Evolutionary conservation across 495 filamentous ascomycete genomes (phyloP).

Genomic region (Apodospora peruviana): DNA sequence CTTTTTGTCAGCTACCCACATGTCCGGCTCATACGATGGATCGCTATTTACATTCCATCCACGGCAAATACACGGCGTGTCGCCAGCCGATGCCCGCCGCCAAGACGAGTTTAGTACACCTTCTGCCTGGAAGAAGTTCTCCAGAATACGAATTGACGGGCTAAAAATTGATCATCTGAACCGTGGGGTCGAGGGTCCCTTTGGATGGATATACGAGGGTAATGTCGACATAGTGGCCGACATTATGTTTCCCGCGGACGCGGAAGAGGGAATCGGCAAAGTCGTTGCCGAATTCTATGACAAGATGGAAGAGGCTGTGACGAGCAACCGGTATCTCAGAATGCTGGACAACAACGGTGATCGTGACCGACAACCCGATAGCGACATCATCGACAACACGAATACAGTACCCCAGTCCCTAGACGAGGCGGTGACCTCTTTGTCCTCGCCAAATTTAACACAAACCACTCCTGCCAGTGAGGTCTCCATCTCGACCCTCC

Average conservation of each 20-base stretch:
- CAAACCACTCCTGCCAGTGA: too few relatives aligned
- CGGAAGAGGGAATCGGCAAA: slow-evolving; percentile 80
- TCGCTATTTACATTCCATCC: slow-evolving; percentile 97
- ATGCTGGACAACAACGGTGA: slow-evolving; percentile 35
- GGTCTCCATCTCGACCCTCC: too few relatives aligned
- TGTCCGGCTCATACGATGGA: slow-evolving; percentile 92
- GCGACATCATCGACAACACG: slow-evolving; percentile 20
- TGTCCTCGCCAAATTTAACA: too few relatives aligned
- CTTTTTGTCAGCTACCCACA: slow-evolving; percentile 88
- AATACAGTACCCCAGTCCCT: neutral
- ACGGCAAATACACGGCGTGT: slow-evolving; percentile 71
- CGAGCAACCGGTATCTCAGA: slow-evolving; percentile 56
- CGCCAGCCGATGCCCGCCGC: slow-evolving; percentile 35
- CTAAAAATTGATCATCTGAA: slow-evolving; percentile 95
- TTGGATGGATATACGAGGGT: slow-evolving; percentile 95
- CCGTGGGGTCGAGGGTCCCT: slow-evolving; percentile 85
- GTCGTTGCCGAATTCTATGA: slow-evolving; percentile 94
- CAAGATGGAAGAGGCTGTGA: slow-evolving; percentile 85
- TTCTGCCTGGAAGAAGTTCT: slow-evolving; percentile 86
- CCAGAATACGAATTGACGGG: slow-evolving; percentile 81
- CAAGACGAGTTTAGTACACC: slow-evolving; percentile 40
- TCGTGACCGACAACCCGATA: slow-evolving; percentile 19
- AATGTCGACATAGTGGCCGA: slow-evolving; percentile 96
- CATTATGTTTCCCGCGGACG: slow-evolving; percentile 83
- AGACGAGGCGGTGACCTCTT: neutral